phyloP scores from a whole-genome alignment of 768 basidiomycete species.

The Phylloporus scabripes region DNA sequence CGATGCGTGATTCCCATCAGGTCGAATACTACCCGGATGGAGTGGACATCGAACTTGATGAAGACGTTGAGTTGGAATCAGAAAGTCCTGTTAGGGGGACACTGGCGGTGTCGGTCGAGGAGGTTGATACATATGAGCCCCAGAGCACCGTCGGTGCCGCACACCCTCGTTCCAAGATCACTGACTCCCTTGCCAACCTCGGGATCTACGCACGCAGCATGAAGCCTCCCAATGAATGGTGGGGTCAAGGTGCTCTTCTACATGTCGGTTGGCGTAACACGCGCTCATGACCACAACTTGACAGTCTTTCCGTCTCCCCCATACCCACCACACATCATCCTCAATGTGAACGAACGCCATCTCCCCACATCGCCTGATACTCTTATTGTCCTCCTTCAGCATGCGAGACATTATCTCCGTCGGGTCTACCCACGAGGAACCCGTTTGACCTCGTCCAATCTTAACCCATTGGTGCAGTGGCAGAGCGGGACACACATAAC shows the following conservation, averaged over 20 bases:
- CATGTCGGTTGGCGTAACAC: not conserved
- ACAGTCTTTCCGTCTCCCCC: not conserved
- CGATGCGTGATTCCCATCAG: not conserved
- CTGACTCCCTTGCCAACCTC: not conserved
- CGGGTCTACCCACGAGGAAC: not conserved
- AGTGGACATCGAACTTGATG: not conserved
- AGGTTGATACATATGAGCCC: not conserved
- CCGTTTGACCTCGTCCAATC: not conserved
- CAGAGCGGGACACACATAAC: not conserved
- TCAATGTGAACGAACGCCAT: not conserved
- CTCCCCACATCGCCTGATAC: not conserved
- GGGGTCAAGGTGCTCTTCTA: not conserved
- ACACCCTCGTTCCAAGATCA: not conserved
- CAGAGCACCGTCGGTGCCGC: not conserved
- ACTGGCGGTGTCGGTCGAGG: not conserved
- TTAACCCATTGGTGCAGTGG: not conserved
- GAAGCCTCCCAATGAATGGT: not conserved
- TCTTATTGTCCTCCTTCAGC: not conserved
- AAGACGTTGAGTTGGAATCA: not conserved
- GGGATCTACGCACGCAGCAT: not conserved
- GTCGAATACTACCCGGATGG: not conserved
- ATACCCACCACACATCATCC: not conserved
- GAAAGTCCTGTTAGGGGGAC: not conserved
- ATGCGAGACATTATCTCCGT: not conserved
- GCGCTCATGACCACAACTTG: not conserved